A percentile compares a stretch with the other conserved stretches of the same genome.
Evolutionary conservation across 257 asterid species (phyloP).

Genomic region (Primulina tabacum): DNA sequence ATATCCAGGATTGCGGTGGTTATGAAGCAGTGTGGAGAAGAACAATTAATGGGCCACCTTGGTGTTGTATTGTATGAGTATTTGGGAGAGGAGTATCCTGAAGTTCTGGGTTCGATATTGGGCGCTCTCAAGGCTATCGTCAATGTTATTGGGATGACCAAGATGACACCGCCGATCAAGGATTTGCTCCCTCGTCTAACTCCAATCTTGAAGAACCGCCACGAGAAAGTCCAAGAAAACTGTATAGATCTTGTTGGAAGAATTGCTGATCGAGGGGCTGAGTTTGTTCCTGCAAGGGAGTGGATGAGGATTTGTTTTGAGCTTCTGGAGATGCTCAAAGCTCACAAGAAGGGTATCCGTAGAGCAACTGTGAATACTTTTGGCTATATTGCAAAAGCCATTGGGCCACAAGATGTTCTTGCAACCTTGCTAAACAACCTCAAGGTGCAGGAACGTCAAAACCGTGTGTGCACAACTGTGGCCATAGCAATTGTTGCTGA

Average conservation of each 20-base stretch:
- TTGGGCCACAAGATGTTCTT: slow-evolving; percentile 86
- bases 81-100: slow-evolving; percentile 89
- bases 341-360: slow-evolving; percentile 92
- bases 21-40: slow-evolving; percentile 88
- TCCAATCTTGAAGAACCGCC: slow-evolving; percentile 88
- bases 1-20: slow-evolving; percentile 89
- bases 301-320: slow-evolving; percentile 97
- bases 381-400: slow-evolving; percentile 87
- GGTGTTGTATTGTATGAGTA: slow-evolving; percentile 87
- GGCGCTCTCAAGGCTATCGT: slow-evolving; percentile 90
- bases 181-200: slow-evolving; percentile 91
- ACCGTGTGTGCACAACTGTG: slow-evolving; percentile 92
- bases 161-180: slow-evolving; percentile 92
- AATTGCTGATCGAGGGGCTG: slow-evolving; percentile 92
- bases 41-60: slow-evolving; percentile 88
- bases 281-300: slow-evolving; percentile 88
- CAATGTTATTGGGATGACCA: slow-evolving; percentile 90
- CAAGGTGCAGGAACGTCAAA: slow-evolving; percentile 90
- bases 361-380: slow-evolving; percentile 87
- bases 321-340: slow-evolving; percentile 95
- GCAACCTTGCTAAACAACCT: slow-evolving; percentile 84
- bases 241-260: slow-evolving; percentile 90
- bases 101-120: slow-evolving; percentile 81
- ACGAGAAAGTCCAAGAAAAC: slow-evolving; percentile 89
- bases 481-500: slow-evolving; percentile 97